Base-by-base conservation (phyloP, 306 rosid genomes). In the Vicia faba region DNA sequence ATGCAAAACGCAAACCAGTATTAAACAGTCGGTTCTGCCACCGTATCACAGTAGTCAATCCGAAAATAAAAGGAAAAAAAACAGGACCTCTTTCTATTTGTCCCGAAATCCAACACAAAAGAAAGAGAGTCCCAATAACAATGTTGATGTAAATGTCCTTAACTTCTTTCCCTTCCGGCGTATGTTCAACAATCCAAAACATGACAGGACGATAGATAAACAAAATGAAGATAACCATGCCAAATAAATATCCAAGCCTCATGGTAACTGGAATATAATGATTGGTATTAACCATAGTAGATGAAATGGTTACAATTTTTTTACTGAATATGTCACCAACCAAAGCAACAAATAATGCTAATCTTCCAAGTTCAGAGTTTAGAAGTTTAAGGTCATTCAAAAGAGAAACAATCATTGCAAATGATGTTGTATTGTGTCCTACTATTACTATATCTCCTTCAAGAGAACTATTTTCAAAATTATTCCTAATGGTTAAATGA, bases 141-240 rank as follows among this genome's bases (percentile, higher is more conserved):
- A 46, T 8, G 23, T 38, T 41, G 8, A 77, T 28, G 33, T 68
- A 82, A 43, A 11, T 49, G 5, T 85, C 71, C 53, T 77, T 61
- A 40, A 85, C 80, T 18, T 75, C 80, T 66, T 75, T 70, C 12
- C 82, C 81, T 58, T 82, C 87, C 0, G 87, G 85, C 11, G 85
- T 85, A 5, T 65, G 60, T 18, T 62, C 72, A 3, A 82, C 33
- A 1, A 85, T 28, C 85, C 83, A 75, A 13, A 64, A 11, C 87
- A 79, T 74, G 5, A 55, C 46, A 0, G 86, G 86, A 63, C 84
- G 80, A 38, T 75, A 31, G 8, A 71, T 5, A 2, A 67, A 35
- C 8, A 70, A 43, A 14, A 74, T 48, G 18, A 63, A 0, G 10
- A 73, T 4, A 7, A 35, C 0, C 4, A 62, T 3, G 3, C 0